Evolutionary conservation across 2,329 filamentous ascomycete species (phyloP).

Genomic region (Sclerotinia nivalis): DNA sequence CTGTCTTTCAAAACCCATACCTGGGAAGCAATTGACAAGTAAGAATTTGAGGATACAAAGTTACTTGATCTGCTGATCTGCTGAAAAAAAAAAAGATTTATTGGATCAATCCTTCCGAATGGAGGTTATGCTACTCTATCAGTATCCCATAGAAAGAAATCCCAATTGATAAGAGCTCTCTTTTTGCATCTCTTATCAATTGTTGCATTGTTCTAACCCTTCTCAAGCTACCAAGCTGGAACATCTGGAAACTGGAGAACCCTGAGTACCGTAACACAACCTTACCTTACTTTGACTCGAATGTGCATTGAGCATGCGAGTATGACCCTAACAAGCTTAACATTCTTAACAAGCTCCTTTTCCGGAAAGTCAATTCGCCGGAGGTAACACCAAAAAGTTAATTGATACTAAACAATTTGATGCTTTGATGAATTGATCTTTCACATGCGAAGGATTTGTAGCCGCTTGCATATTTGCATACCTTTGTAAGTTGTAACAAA

Average conservation of each 20-base stretch:
- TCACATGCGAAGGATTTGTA: neutral
- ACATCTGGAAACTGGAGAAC: conserved; percentile 14
- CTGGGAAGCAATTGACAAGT: conserved; percentile 15
- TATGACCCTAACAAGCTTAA: neutral
- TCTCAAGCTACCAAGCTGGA: neutral
- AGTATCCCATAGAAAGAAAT: neutral
- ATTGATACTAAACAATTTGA: neutral
- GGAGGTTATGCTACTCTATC: neutral
- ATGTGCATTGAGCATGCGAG: conserved; percentile 5
- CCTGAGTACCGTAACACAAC: conserved; percentile 7
- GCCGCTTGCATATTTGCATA: neutral
- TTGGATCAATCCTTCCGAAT: conserved; percentile 5
- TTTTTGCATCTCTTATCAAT: conserved; percentile 5
- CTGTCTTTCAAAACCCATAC: neutral
- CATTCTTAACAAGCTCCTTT: neutral
- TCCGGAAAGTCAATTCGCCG: neutral
- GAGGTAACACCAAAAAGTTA: neutral
- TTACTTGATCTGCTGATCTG: conserved; percentile 13
- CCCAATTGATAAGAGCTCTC: conserved; percentile 17
- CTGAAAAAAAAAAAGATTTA: conserved; percentile 1
- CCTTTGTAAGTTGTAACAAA: neutral
- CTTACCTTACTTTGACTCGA: neutral
- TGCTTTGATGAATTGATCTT: neutral
- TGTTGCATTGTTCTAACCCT: conserved; percentile 4
- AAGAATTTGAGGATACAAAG: conserved; percentile 12